A percentile compares a stretch with the other conserved stretches of the same genome.
phyloP scores from a whole-genome alignment of 192 early-diverging fungal genomes.

The Backusella mclennaniae region DNA sequence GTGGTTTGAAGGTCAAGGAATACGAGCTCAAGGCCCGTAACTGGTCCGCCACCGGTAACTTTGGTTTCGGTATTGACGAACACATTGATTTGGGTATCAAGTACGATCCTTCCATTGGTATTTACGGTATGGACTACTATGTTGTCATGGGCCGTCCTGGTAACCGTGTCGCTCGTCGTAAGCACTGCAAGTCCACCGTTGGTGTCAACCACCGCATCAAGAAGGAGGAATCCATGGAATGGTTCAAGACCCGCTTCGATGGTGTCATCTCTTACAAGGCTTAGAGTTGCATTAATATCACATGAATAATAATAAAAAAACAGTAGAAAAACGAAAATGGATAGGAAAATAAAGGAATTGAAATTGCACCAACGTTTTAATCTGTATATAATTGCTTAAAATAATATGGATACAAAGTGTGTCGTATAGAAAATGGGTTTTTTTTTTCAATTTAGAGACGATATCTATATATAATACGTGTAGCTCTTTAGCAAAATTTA shows the following conservation, averaged over 20 bases:
- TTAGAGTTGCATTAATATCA: constrained; percentile 78
- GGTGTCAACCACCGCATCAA: constrained; percentile 89
- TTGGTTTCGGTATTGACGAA: constrained; percentile 99
- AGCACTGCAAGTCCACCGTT: constrained; percentile 79
- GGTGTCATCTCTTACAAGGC: constrained; percentile 74
- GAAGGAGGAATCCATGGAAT: constrained; percentile 93
- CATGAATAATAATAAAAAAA: constrained; percentile 25
- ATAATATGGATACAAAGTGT: too few relatives aligned
- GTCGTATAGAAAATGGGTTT: too few relatives aligned
- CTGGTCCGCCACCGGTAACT: constrained; percentile 99
- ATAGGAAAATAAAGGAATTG: background rate
- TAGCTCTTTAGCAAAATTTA: too few relatives aligned
- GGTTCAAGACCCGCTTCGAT: constrained; percentile 93
- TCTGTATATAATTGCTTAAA: background rate
- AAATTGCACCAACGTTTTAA: background rate
- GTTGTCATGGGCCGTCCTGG: constrained; percentile 98
- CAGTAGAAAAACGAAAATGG: background rate
- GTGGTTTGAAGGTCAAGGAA: constrained; percentile 99
- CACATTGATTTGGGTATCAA: constrained; percentile 99
- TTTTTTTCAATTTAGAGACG: too few relatives aligned
- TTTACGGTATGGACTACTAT: constrained; percentile 71
- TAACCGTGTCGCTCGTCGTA: constrained; percentile 92
- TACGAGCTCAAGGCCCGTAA: constrained; percentile 95
- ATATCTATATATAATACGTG: too few relatives aligned
- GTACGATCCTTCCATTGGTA: constrained; percentile 99